phyloP scores from a whole-genome alignment of 768 basidiomycete species.

The Xerocomellus chrysenteron region DNA sequence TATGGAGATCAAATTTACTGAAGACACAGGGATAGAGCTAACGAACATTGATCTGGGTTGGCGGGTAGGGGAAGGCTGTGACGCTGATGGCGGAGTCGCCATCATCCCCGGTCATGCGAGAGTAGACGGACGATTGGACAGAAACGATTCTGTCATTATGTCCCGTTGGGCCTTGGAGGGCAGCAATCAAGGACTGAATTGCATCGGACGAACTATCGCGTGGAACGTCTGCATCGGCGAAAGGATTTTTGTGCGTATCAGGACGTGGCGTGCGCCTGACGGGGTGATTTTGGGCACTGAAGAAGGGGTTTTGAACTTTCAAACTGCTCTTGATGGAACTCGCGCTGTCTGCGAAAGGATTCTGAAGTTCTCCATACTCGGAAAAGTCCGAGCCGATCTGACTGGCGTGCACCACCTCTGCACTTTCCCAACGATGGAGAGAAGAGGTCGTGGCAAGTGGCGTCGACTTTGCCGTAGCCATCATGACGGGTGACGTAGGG shows the following conservation, averaged over 20 bases:
- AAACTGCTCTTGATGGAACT: conserved; percentile 14
- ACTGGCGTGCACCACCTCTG: conserved; percentile 54
- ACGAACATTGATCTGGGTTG: conserved; percentile 12
- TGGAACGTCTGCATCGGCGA: conserved; percentile 37
- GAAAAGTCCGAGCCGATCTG: conserved; percentile 17
- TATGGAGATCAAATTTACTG: neutral
- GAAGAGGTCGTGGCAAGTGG: conserved; percentile 52
- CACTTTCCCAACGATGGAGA: conserved; percentile 67
- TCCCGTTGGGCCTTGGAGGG: conserved; percentile 53
- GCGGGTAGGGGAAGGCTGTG: conserved; percentile 32
- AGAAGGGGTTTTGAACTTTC: conserved; percentile 37
- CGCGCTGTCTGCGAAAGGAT: conserved; percentile 28
- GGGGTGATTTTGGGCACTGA: conserved; percentile 41
- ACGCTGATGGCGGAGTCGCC: conserved; percentile 27
- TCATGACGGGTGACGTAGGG: conserved; percentile 48
- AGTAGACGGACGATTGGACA: conserved; percentile 51
- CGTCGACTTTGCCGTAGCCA: conserved; percentile 58
- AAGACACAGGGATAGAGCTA: conserved; percentile 1
- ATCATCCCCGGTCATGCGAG: conserved; percentile 26
- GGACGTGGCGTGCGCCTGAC: conserved; percentile 17
- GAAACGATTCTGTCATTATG: conserved; percentile 53
- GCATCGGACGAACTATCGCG: conserved; percentile 31
- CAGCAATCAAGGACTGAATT: conserved; percentile 66
- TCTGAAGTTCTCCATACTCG: conserved; percentile 13
- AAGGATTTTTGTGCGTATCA: conserved; percentile 36